A percentile compares a stretch with the other conserved stretches of the same genome.
Evolutionary conservation across 148 eudicot genomes (phyloP).

Genomic region (Dianthus caryophyllus): DNA sequence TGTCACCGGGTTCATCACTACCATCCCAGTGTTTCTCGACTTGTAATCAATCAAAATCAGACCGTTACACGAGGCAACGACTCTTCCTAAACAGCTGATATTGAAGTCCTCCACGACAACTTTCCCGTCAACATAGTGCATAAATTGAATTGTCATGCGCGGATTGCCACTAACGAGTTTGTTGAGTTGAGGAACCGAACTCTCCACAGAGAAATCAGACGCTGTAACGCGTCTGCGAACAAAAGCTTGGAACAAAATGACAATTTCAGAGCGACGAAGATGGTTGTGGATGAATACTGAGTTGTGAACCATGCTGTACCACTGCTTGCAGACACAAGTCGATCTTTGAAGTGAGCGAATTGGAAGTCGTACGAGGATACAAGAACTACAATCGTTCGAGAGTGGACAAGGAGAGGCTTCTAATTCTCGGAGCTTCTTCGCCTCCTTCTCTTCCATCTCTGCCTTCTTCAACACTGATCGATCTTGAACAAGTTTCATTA

Average conservation of each 20-base stretch:
- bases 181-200: neutral
- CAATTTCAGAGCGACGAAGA: slow-evolving; percentile 31
- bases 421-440: slow-evolving; percentile 1
- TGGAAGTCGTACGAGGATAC: slow-evolving; percentile 47
- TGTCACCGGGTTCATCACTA: slow-evolving; percentile 48
- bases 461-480: slow-evolving; percentile 24
- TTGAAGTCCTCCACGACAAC: slow-evolving; percentile 28
- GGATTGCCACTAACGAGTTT: neutral
- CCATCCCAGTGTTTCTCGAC: slow-evolving; percentile 27
- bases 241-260: slow-evolving; percentile 28
- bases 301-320: slow-evolving; percentile 34
- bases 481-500: slow-evolving; percentile 33
- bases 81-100: slow-evolving; percentile 33
- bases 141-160: slow-evolving; percentile 21
- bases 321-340: slow-evolving; percentile 42
- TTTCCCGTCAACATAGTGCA: slow-evolving; percentile 38
- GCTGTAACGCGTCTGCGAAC: neutral
- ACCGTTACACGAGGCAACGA: slow-evolving; percentile 45
- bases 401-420: slow-evolving; percentile 20
- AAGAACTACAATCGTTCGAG: slow-evolving; percentile 32
- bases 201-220: slow-evolving; percentile 28
- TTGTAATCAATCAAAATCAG: slow-evolving; percentile 33
- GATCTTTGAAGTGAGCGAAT: slow-evolving; percentile 34
- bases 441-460: slow-evolving; percentile 27
- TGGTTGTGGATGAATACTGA: slow-evolving; percentile 31